Percentiles rank a stretch among this genome's conserved stretches.
phyloP scores from a whole-genome alignment of 306 rosid genomes.

The Fragaria vesca region DNA sequence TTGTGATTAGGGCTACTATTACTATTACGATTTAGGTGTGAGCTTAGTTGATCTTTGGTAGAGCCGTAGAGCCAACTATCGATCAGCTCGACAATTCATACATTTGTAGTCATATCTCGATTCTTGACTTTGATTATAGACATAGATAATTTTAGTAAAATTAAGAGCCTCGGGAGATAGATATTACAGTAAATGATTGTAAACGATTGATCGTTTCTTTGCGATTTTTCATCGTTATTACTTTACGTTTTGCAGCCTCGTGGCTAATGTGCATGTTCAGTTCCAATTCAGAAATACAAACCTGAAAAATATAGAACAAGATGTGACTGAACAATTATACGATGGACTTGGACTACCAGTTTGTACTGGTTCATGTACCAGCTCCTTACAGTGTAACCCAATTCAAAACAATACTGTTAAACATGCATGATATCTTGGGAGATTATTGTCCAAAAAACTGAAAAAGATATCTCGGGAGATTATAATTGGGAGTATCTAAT shows the following conservation, averaged over 20 bases:
- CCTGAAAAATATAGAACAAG: not conserved
- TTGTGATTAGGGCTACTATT: not conserved
- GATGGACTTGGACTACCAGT: slow-evolving; percentile 12
- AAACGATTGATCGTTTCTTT: not conserved
- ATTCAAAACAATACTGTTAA: not conserved
- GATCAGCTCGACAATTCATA: not conserved
- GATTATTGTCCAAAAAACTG: not conserved
- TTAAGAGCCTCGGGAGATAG: not conserved
- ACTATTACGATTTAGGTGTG: not conserved
- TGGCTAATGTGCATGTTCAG: not conserved
- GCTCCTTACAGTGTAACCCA: not conserved
- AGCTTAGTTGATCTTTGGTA: not conserved
- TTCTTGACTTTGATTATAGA: not conserved
- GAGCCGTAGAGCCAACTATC: not conserved
- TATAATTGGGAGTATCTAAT: not conserved
- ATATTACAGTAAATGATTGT: not conserved
- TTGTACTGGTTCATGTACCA: not conserved
- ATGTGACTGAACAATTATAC: not conserved
- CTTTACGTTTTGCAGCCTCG: not conserved
- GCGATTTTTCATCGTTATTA: not conserved
- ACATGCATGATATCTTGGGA: not conserved
- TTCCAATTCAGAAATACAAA: not conserved
- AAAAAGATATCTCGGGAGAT: not conserved
- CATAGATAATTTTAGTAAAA: not conserved
- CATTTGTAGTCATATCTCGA: too few species aligned